Conservation (phyloP, 805 yeast species). For the Groenewaldozyma salmanticensis region DNA sequence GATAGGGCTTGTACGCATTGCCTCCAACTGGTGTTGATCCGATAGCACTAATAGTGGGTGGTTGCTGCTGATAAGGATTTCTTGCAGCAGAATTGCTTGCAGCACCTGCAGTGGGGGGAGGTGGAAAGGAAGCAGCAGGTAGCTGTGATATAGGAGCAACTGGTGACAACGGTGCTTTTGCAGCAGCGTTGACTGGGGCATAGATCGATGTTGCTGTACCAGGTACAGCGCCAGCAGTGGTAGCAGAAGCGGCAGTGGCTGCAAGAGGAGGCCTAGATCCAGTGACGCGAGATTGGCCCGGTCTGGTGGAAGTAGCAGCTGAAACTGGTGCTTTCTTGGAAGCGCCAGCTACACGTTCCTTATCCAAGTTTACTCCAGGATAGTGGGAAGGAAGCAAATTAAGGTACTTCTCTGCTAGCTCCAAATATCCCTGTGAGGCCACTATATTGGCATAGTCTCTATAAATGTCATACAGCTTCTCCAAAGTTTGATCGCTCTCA, state of each 20-base stretch:
- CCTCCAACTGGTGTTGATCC: background rate
- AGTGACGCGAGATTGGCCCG: constrained; percentile 1
- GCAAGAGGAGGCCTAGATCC: constrained; percentile 12
- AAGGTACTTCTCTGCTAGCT: constrained; percentile 64
- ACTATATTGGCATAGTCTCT: constrained; percentile 75
- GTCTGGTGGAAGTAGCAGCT: no score
- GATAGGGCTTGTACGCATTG: constrained; percentile 4
- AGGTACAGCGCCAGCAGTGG: constrained; percentile 8
- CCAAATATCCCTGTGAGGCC: constrained; percentile 76
- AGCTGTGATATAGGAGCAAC: constrained; percentile 8
- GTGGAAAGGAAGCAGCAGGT: constrained; percentile 10
- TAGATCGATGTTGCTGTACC: constrained; percentile 11
- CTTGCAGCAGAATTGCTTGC: constrained; percentile 3
- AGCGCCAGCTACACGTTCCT: constrained; percentile 70
- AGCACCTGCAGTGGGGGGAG: constrained; percentile 5
- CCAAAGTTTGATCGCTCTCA: constrained; percentile 29
- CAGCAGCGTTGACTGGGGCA: constrained; percentile 14
- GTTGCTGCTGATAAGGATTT: constrained; percentile 14
- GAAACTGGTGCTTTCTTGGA: constrained; percentile 28
- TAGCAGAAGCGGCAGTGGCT: constrained; percentile 10
- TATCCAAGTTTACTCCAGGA: constrained; percentile 59
- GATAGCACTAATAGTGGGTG: constrained; percentile 6
- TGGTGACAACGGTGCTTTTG: constrained; percentile 12
- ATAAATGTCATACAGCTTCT: constrained; percentile 47
- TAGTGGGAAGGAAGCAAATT: constrained; percentile 62